Percentiles rank a stretch among this genome's conserved stretches.
These are phyloP conservation scores for Pseudonitzschia delicatissima DNA, from an alignment of 108 stramenopile species.

Conservation along the genomic window DNA sequence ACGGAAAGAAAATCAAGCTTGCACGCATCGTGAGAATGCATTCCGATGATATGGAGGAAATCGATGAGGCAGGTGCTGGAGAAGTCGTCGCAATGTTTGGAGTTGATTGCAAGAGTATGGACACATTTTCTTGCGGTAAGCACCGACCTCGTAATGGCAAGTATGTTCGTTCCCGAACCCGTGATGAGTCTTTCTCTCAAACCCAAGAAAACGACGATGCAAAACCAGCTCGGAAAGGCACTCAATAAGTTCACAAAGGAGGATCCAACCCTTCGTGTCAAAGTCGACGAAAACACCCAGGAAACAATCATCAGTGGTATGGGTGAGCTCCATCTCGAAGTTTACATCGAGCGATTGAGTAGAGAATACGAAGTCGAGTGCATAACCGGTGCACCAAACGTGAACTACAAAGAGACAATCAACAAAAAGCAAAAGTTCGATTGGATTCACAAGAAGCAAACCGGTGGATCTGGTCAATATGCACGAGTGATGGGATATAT, in stretches of 20 bases:
- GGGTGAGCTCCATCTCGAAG: slow-evolving; percentile 99
- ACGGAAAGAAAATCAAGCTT: slow-evolving; percentile 90
- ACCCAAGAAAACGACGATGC: slow-evolving; percentile 80
- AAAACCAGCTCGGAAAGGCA: slow-evolving; percentile 91
- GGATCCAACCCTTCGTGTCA: slow-evolving; percentile 96
- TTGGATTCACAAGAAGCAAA: slow-evolving; percentile 99
- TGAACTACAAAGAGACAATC: slow-evolving; percentile 99
- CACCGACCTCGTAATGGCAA: slow-evolving; percentile 85
- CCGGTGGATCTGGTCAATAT: slow-evolving; percentile 97
- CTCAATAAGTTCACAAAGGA: slow-evolving; percentile 96
- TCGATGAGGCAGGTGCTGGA: slow-evolving; percentile 90
- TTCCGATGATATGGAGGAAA: slow-evolving; percentile 98
- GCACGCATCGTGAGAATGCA: slow-evolving; percentile 99
- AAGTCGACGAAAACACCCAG: slow-evolving; percentile 90
- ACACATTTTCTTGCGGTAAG: slow-evolving; percentile 95
- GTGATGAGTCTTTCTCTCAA: slow-evolving; percentile 97
- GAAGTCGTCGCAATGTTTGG: slow-evolving; percentile 99
- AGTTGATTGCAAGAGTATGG: slow-evolving; percentile 97
- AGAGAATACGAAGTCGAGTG: slow-evolving; percentile 96
- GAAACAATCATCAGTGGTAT: slow-evolving; percentile 99
- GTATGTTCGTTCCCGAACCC: slow-evolving; percentile 98
- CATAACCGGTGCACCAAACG: slow-evolving; percentile 90
- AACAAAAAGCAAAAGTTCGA: slow-evolving; percentile 78
- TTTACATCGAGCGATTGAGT: slow-evolving; percentile 98
- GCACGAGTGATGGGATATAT: slow-evolving; percentile 96